phyloP scores from a whole-genome alignment of 345 rosid species.

The Hibiscus syriacus region DNA sequence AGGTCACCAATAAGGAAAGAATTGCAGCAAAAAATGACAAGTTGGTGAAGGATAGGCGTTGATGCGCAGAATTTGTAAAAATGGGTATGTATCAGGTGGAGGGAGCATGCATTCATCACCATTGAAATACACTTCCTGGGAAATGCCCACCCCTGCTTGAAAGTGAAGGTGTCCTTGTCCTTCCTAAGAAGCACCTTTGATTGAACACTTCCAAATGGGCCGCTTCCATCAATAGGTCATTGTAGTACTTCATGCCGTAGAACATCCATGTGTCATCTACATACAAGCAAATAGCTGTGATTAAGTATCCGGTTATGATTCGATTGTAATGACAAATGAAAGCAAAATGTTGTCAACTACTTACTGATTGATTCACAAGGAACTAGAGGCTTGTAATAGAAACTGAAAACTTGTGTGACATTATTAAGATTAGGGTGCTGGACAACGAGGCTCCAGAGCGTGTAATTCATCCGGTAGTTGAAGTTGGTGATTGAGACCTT shows the following conservation, averaged over 20 bases:
- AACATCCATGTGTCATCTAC: conserved; percentile 20
- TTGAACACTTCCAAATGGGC: conserved; percentile 76
- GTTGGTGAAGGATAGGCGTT: neutral
- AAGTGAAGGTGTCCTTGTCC: conserved; percentile 66
- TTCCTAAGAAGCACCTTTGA: conserved; percentile 80
- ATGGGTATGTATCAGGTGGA: conserved; percentile 40
- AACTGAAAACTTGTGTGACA: conserved; percentile 84
- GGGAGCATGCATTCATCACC: conserved; percentile 92
- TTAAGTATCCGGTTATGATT: neutral
- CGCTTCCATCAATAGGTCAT: conserved; percentile 90
- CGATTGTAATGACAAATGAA: neutral
- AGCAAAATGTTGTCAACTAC: conserved; percentile 1
- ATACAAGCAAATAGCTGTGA: neutral
- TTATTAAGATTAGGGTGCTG: conserved; percentile 87
- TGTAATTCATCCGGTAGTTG: conserved; percentile 64
- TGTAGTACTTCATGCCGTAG: conserved; percentile 64
- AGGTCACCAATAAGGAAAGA: neutral
- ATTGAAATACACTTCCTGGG: conserved; percentile 83
- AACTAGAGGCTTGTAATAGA: conserved; percentile 65
- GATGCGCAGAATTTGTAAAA: neutral
- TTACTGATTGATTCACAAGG: conserved; percentile 62
- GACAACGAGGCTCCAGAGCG: conserved; percentile 59
- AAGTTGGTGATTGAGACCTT: conserved; percentile 67
- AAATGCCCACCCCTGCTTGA: conserved; percentile 92
- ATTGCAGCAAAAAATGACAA: neutral